Conservation (phyloP, 2,329 filamentous ascomycete species). For the Diaporthe citriasiana region DNA sequence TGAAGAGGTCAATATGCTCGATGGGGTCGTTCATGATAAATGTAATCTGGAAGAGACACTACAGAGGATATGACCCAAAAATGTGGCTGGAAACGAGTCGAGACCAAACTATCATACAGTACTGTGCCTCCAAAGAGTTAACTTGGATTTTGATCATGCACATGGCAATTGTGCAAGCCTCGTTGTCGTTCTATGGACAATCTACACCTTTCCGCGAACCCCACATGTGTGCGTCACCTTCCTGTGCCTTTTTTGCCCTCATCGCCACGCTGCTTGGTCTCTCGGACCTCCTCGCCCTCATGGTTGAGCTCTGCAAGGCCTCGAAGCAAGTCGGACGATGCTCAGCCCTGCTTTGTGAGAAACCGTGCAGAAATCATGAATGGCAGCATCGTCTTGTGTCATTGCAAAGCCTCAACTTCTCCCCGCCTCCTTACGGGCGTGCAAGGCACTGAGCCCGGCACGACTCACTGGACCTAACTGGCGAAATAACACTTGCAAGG, state of each 20-base stretch:
- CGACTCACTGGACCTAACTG: background rate
- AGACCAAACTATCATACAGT: background rate
- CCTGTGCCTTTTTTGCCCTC: background rate
- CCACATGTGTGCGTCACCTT: background rate
- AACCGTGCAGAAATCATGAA: too few species aligned
- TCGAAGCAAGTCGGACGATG: background rate
- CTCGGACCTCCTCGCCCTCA: too few species aligned
- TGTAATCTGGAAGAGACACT: background rate
- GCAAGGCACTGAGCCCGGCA: too few species aligned
- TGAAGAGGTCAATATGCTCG: background rate
- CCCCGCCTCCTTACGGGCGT: background rate
- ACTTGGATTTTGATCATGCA: background rate
- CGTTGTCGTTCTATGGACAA: too few species aligned
- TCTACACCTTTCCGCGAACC: too few species aligned
- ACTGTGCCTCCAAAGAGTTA: background rate
- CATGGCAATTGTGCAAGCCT: too few species aligned
- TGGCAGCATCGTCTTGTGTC: background rate
- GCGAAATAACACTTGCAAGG: accelerated
- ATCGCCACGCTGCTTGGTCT: background rate
- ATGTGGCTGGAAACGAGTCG: background rate
- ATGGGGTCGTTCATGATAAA: background rate
- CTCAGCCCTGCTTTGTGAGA: too few species aligned
- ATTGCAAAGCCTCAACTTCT: background rate
- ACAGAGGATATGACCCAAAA: background rate
- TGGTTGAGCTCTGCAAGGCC: background rate